These are phyloP conservation scores for Leccinum subtestaceum DNA, from an alignment of 768 basidiomycete genomes.

Conservation along the genomic window DNA sequence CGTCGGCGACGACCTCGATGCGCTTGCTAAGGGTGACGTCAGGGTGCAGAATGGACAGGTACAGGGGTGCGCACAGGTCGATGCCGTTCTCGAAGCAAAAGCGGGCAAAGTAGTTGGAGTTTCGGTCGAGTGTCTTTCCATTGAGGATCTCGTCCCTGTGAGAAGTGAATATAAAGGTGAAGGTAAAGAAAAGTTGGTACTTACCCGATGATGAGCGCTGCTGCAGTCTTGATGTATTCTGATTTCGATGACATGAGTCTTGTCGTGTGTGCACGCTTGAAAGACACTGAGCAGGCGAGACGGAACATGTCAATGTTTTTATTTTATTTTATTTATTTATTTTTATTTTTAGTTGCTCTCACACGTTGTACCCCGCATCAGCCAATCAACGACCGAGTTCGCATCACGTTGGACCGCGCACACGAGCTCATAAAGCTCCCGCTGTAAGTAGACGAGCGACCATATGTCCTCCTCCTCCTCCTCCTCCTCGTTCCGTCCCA, in stretches of 20 bases:
- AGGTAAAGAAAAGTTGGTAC: slow-evolving; percentile 4
- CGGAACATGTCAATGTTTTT: slow-evolving; percentile 11
- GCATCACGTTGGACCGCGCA: slow-evolving; percentile 17
- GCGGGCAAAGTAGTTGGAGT: slow-evolving; percentile 83
- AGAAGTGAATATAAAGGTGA: too few species aligned
- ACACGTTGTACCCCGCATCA: slow-evolving; percentile 16
- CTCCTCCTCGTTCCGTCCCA: slow-evolving; percentile 22
- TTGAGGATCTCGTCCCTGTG: slow-evolving; percentile 87
- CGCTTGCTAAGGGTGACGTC: slow-evolving; percentile 53
- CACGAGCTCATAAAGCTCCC: slow-evolving; percentile 18
- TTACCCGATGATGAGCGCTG: slow-evolving; percentile 74
- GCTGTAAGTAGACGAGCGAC: neutral
- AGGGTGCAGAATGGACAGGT: neutral
- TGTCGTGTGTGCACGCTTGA: neutral
- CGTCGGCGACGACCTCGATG: slow-evolving; percentile 89
- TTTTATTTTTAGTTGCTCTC: neutral
- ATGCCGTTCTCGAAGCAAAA: slow-evolving; percentile 88
- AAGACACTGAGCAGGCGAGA: neutral
- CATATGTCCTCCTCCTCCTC: slow-evolving; percentile 1
- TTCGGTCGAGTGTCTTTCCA: slow-evolving; percentile 82
- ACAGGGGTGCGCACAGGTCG: slow-evolving; percentile 51
- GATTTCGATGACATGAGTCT: neutral
- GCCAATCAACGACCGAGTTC: slow-evolving; percentile 16
- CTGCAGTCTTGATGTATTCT: slow-evolving; percentile 63
- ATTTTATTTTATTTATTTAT: neutral